These are phyloP conservation scores for Dovyalis caffra DNA, from an alignment of 345 rosid genomes.

Conservation along the genomic window DNA sequence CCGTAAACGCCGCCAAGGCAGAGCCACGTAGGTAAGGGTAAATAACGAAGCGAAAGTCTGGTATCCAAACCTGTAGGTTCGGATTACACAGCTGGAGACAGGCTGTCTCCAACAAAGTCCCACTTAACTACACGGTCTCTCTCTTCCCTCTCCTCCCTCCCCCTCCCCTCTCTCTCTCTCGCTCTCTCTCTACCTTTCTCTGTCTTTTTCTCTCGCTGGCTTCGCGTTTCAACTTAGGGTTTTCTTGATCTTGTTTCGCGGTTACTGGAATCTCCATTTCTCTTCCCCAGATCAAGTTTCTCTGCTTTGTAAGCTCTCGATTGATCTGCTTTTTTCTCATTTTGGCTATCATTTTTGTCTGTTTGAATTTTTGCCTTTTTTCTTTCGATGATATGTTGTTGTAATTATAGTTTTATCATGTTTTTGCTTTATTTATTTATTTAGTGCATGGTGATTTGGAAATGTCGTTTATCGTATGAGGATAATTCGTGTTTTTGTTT, in stretches of 20 bases:
- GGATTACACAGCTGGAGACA: constrained; percentile 95
- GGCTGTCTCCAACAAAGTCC: constrained; percentile 99
- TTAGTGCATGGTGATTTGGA: constrained; percentile 8
- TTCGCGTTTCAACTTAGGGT: constrained; percentile 34
- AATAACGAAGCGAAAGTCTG: constrained; percentile 15
- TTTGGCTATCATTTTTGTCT: background rate
- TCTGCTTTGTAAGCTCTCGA: constrained; percentile 52
- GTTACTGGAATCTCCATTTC: constrained; percentile 15
- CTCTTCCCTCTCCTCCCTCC: constrained; percentile 7
- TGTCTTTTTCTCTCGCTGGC: constrained; percentile 13
- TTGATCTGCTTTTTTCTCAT: constrained; percentile 22
- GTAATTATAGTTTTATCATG: background rate
- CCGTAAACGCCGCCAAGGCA: constrained; percentile 41
- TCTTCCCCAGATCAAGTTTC: constrained; percentile 50
- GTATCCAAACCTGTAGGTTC: constrained; percentile 48
- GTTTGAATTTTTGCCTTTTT: background rate
- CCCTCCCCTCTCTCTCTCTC: background rate
- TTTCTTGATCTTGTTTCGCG: constrained; percentile 33
- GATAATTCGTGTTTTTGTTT: background rate
- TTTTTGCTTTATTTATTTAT: background rate
- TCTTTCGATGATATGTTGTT: background rate
- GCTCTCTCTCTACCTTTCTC: background rate
- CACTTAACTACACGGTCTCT: constrained; percentile 46
- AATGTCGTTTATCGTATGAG: background rate
- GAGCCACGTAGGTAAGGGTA: constrained; percentile 37